phyloP scores from a whole-genome alignment of 129 eudicot species.

The Pulicaria dysenterica region DNA sequence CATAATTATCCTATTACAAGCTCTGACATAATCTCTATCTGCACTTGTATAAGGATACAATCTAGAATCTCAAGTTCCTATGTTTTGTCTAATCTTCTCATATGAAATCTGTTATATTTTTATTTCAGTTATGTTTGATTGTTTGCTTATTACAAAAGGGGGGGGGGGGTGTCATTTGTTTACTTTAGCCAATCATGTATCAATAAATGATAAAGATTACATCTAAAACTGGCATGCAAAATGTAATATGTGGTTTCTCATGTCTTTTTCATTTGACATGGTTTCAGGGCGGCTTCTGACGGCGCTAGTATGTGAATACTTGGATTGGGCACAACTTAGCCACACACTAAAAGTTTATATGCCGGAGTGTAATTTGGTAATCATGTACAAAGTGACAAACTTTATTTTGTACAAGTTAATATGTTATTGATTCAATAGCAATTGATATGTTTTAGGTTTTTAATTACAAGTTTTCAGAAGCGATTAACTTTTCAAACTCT shows the following conservation, averaged over 20 bases:
- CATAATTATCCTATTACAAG: background rate
- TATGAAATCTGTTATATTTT: background rate
- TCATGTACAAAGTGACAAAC: constrained; percentile 16
- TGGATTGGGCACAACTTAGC: constrained; percentile 95
- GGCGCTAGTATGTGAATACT: constrained; percentile 89
- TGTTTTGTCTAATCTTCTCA: background rate
- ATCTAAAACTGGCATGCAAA: background rate
- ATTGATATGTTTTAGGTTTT: background rate
- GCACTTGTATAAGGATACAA: background rate
- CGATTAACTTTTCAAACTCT: background rate
- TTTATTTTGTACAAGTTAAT: background rate
- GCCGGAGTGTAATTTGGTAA: constrained; percentile 95
- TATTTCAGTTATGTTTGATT: constrained; percentile 4
- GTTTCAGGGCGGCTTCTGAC: constrained; percentile 82
- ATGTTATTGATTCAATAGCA: background rate
- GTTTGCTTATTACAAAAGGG: background rate
- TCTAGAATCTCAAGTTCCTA: background rate
- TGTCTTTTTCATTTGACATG: constrained; percentile 29
- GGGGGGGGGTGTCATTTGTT: constrained; percentile 14
- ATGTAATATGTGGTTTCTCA: constrained; percentile 24
- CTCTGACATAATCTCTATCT: background rate
- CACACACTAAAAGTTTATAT: constrained; percentile 85
- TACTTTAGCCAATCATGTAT: background rate
- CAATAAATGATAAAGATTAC: background rate
- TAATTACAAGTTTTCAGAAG: constrained; percentile 3